Conservation (phyloP, 2,329 filamentous ascomycete species). For the Paraphoma sp. region DNA sequence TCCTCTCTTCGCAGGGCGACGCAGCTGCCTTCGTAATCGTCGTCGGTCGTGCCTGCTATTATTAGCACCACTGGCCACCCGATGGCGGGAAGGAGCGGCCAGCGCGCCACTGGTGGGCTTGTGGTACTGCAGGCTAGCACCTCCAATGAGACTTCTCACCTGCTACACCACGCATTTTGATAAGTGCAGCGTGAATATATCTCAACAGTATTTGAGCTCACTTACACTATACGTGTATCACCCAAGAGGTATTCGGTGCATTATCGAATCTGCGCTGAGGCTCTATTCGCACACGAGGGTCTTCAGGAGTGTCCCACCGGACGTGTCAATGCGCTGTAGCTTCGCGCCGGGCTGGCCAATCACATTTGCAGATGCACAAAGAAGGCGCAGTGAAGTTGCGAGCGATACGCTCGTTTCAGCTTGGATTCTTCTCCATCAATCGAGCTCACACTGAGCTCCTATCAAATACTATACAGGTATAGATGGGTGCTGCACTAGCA, state of each 20-base stretch:
- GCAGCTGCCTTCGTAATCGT: background rate
- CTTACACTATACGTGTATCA: too few relatives aligned
- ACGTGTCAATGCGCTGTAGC: too few relatives aligned
- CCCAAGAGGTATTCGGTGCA: too few relatives aligned
- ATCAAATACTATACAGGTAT: slow-evolving; percentile 38
- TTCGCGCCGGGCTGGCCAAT: slow-evolving; percentile 15
- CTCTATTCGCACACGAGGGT: too few relatives aligned
- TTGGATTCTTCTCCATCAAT: slow-evolving; percentile 24
- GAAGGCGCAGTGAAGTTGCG: slow-evolving; percentile 16
- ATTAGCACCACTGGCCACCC: background rate
- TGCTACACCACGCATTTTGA: too few relatives aligned
- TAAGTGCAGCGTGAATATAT: too few relatives aligned
- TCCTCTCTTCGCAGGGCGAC: background rate
- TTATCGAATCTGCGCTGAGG: too few relatives aligned
- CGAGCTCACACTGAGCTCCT: slow-evolving; percentile 24
- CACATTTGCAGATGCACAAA: slow-evolving; percentile 20
- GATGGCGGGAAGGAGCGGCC: slow-evolving; percentile 5
- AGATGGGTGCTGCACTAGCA: slow-evolving; percentile 44
- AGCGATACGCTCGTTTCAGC: slow-evolving; percentile 35
- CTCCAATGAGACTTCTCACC: too few relatives aligned
- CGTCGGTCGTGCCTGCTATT: background rate
- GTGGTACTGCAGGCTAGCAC: background rate
- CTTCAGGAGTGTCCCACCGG: too few relatives aligned
- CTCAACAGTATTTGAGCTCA: too few relatives aligned
- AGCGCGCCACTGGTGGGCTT: slow-evolving; percentile 17